Percentiles rank a stretch among this genome's conserved stretches.
phyloP scores from a whole-genome alignment of 2,329 filamentous ascomycete genomes.

The Penicillium sp. region DNA sequence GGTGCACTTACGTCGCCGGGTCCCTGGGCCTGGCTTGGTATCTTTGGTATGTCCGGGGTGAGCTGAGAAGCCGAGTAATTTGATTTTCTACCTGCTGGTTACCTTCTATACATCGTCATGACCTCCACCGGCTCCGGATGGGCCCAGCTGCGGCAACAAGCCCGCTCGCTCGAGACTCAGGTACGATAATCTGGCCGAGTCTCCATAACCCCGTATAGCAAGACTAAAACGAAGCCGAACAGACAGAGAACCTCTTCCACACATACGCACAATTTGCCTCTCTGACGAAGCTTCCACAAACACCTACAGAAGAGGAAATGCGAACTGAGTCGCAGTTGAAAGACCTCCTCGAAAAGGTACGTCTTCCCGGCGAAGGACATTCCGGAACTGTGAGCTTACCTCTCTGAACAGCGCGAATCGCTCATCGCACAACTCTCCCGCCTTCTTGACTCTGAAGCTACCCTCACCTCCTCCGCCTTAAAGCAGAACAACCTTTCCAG shows the following conservation, averaged over 20 bases:
- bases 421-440: constrained; percentile 79
- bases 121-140: constrained; percentile 67
- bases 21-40: background rate
- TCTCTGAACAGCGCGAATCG: constrained; percentile 65
- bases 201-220: constrained; percentile 3
- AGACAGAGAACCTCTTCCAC: constrained; percentile 73
- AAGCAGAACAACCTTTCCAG: constrained; percentile 95
- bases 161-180: constrained; percentile 83
- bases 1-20: constrained; percentile 16
- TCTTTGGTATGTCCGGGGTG: constrained; percentile 13
- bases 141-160: constrained; percentile 92
- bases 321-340: constrained; percentile 76
- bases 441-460: constrained; percentile 87
- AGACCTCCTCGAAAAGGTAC: constrained; percentile 66
- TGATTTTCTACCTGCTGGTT: background rate
- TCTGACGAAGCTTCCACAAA: constrained; percentile 72
- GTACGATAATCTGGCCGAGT: constrained; percentile 48
- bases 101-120: constrained; percentile 40
- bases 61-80: background rate
- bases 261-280: constrained; percentile 88
- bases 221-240: constrained; percentile 17
- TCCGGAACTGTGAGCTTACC: constrained; percentile 5
- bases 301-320: constrained; percentile 81
- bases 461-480: constrained; percentile 82
- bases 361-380: background rate